Base-by-base conservation (phyloP, 768 basidiomycete genomes). In the Pleurotus tuber-regium region DNA sequence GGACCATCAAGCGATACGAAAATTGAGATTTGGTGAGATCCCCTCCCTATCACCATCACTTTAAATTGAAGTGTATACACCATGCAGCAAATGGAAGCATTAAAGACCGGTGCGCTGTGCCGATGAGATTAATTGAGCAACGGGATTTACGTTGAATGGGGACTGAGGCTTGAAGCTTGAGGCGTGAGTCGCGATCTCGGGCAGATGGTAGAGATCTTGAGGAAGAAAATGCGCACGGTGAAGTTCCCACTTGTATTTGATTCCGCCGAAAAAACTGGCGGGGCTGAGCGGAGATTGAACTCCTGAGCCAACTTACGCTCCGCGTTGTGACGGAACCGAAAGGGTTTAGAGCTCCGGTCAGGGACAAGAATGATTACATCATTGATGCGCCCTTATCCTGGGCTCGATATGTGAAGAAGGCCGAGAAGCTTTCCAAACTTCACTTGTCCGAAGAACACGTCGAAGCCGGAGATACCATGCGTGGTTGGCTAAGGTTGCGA, bases 301-400 rank as follows among this genome's bases (percentile, higher is more conserved):
- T 44, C 43, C 24, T 3, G 24, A 18, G 43, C 43, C 43, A 31
- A 31, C 29, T 36, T 36, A 18, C 21, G 16, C 28, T 35, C 46
- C 46, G 46, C 46, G 46, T 48, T 31, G 46, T 33, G 23, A 23
- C 46, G 46, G 46, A 48, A 24, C 46, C 46, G 46, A 35, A 35
- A 33, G 46, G 40, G 25, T 4, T 48, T 31, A 11, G 30, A 19
- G 35, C 28, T 48, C 46, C 46, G 46, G 19, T 19, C 14, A 35
- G 46, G 46, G 25, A 48, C 46, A 30, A 19, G 31, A 48, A 33
- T 48, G 46, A 48, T 48, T 48, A 48, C 46, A 48, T 48, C 46
- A 48, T 48, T 48, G 46, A 48, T 48, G 46, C 46, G 46, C 46
- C 46, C 46, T 48, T 48, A 30, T 6, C 36, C n/a, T 38, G 36